Conservation (phyloP, 192 early-diverging fungal species). For the Coemansia sp. region DNA sequence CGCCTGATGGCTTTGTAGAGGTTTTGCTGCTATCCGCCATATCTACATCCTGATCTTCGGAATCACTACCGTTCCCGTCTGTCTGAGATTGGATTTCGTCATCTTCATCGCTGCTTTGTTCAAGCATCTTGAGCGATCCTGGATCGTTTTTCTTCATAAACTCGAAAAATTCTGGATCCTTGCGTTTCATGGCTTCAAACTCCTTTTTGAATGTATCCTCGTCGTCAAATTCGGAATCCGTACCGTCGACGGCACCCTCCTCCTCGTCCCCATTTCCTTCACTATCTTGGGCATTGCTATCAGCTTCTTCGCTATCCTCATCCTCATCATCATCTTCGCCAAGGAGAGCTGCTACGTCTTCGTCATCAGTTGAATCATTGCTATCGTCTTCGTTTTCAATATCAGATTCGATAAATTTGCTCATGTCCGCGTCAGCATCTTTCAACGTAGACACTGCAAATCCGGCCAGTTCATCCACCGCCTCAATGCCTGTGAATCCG, state of each 20-base stretch:
- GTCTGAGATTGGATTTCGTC: constrained; percentile 20
- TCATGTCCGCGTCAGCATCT: constrained; percentile 35
- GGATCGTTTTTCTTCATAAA: constrained; percentile 87
- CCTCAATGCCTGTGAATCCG: constrained; percentile 43
- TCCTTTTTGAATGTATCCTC: constrained; percentile 74
- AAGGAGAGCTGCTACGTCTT: constrained; percentile 23
- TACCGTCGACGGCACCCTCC: constrained; percentile 57
- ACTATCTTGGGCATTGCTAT: constrained; percentile 46
- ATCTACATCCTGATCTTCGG: constrained; percentile 51
- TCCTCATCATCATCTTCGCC: constrained; percentile 26
- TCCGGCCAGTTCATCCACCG: constrained; percentile 50
- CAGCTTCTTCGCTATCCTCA: constrained; percentile 42
- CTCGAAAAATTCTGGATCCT: constrained; percentile 92
- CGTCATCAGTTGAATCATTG: background rate
- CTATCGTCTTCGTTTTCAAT: constrained; percentile 17
- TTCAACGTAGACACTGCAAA: constrained; percentile 44
- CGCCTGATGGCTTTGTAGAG: constrained; percentile 10
- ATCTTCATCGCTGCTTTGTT: constrained; percentile 52
- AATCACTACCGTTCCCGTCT: constrained; percentile 9
- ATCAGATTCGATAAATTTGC: constrained; percentile 35
- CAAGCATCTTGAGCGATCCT: constrained; percentile 77
- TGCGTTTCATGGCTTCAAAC: constrained; percentile 79
- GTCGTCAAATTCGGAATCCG: constrained; percentile 61
- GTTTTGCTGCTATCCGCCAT: constrained; percentile 47
- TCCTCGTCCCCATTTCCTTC: constrained; percentile 13